phyloP scores from a whole-genome alignment of 768 basidiomycete genomes.

The Trametes meyenii region DNA sequence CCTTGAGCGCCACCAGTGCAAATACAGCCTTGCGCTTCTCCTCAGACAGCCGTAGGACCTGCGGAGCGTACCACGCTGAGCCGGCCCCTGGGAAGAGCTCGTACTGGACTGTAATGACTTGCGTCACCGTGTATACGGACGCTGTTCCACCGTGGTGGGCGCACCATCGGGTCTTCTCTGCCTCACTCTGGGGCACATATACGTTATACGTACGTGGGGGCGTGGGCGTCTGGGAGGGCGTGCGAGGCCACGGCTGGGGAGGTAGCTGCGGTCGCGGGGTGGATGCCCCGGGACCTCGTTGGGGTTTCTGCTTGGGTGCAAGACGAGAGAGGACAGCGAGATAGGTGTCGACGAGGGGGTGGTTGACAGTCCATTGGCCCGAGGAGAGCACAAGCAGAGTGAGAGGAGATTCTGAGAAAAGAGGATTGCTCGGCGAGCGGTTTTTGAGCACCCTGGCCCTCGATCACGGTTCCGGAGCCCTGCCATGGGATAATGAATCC shows the following conservation, averaged over 20 bases:
- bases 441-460: no score
- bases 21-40: constrained; percentile 38
- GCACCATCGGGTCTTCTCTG: constrained; percentile 12
- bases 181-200: constrained; percentile 7
- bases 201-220: not conserved
- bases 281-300: constrained; percentile 2
- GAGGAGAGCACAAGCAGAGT: constrained; percentile 40
- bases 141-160: constrained; percentile 18
- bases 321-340: constrained; percentile 47
- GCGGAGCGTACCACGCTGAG: constrained; percentile 4
- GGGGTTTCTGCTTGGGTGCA: constrained; percentile 33
- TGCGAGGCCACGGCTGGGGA: not conserved
- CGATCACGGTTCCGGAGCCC: no score
- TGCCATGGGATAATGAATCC: no score
- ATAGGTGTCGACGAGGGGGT: constrained; percentile 52
- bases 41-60: constrained; percentile 19
- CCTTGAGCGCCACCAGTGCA: constrained; percentile 61
- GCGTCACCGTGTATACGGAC: constrained; percentile 8
- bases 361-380: constrained; percentile 48
- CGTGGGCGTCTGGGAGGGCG: constrained; percentile 1
- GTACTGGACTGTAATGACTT: constrained; percentile 16
- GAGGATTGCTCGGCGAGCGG: no score
- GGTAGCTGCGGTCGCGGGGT: constrained; percentile 5
- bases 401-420: no score
- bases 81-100: constrained; percentile 13